phyloP scores from a whole-genome alignment of 164 flowering plant genomes.

The Protea cynaroides region DNA sequence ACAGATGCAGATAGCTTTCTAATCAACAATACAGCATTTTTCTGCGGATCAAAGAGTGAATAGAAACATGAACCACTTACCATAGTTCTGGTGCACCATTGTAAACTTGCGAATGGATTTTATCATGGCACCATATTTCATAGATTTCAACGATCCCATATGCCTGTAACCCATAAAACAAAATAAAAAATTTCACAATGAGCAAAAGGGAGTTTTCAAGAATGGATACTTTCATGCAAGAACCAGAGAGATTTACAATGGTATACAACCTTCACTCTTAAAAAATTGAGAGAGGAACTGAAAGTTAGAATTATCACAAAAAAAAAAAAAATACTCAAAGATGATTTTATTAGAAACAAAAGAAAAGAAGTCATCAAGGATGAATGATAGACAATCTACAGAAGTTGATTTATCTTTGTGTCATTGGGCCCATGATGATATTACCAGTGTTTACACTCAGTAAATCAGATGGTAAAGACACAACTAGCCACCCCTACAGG shows the following conservation, averaged over 20 bases:
- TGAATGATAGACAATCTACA: too few relatives aligned
- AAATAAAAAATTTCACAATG: background rate
- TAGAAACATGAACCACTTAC: conserved; percentile 12
- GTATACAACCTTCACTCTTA: background rate
- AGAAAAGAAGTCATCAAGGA: too few relatives aligned
- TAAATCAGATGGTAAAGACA: too few relatives aligned
- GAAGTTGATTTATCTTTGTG: too few relatives aligned
- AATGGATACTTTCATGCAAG: background rate
- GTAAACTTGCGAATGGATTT: conserved; percentile 58
- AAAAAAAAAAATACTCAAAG: too few relatives aligned
- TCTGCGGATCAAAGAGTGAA: background rate
- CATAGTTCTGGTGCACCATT: conserved; percentile 50
- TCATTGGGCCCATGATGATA: too few relatives aligned
- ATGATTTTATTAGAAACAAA: too few relatives aligned
- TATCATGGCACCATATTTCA: conserved; percentile 53
- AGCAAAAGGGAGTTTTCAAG: background rate
- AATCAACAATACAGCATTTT: background rate
- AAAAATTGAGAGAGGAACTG: too few relatives aligned
- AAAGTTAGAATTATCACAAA: too few relatives aligned
- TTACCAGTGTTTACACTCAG: too few relatives aligned
- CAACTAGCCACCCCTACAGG: too few relatives aligned
- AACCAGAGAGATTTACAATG: background rate
- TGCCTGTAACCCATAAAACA: conserved; percentile 41
- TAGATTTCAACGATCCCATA: conserved; percentile 62
- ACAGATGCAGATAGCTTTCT: background rate